Evolutionary conservation across 2,329 filamentous ascomycete genomes (phyloP).

Genomic region (Fusarium phyllophilum): DNA sequence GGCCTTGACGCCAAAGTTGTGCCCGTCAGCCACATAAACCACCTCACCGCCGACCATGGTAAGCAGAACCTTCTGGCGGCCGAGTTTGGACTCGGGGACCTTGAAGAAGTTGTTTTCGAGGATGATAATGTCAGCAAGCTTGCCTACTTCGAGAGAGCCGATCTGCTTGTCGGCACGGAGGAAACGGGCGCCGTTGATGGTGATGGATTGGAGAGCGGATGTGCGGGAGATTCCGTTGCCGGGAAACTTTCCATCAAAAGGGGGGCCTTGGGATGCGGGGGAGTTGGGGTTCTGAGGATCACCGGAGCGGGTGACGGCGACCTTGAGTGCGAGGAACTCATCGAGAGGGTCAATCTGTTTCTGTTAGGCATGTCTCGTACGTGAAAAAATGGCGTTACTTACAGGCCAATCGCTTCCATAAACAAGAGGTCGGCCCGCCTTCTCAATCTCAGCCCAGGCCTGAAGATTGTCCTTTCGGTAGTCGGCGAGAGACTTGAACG

Average conservation of each 20-base stretch:
- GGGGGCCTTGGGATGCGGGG: constrained; percentile 33
- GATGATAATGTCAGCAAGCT: constrained; percentile 42
- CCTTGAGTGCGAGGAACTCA: constrained; percentile 43
- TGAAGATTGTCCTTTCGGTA: constrained; percentile 44
- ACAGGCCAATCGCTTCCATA: constrained; percentile 46
- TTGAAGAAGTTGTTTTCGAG: constrained; percentile 42
- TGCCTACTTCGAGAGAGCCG: constrained; percentile 42
- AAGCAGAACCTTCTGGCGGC: constrained; percentile 38
- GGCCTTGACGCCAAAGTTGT: constrained; percentile 36
- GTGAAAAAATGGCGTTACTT: not conserved
- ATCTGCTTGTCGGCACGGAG: constrained; percentile 40
- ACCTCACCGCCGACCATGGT: constrained; percentile 44
- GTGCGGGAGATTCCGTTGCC: constrained; percentile 38
- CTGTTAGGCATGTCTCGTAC: not conserved
- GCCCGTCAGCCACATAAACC: constrained; percentile 39
- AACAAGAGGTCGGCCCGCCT: constrained; percentile 29
- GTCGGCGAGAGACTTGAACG: constrained; percentile 33
- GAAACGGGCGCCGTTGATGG: constrained; percentile 39
- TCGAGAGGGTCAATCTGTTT: constrained; percentile 43
- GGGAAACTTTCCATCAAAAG: constrained; percentile 34
- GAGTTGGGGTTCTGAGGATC: constrained; percentile 43
- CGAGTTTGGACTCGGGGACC: constrained; percentile 39
- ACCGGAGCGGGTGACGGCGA: constrained; percentile 41
- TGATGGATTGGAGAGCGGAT: constrained; percentile 37
- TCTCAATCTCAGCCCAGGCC: constrained; percentile 34